Conservation (phyloP, 2,329 filamentous ascomycete genomes). For the Escovopsis sp. region DNA sequence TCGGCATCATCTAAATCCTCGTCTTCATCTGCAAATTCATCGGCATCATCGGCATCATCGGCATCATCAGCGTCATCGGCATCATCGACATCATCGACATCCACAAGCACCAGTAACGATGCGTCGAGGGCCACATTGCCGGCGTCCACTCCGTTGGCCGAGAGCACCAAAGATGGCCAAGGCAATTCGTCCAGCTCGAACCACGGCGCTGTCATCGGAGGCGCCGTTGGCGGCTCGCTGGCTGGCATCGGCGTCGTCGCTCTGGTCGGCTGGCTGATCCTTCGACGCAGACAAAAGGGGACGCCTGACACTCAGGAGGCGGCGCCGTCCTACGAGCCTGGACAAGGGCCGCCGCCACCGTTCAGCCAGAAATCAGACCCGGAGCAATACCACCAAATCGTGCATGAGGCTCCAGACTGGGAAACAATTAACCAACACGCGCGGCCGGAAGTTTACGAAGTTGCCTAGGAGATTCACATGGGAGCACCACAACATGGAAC, state of each 20-base stretch:
- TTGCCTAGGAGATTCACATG: neutral
- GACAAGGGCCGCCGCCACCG: too few species aligned
- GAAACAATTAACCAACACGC: neutral
- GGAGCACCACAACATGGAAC: neutral
- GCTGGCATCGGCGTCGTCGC: neutral
- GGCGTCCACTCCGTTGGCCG: too few species aligned
- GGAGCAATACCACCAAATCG: neutral
- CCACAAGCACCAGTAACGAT: neutral
- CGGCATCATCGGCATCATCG: neutral
- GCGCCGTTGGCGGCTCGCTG: neutral
- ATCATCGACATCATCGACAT: neutral
- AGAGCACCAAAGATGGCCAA: neutral
- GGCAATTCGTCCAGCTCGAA: neutral
- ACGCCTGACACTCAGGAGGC: neutral
- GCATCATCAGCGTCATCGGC: neutral
- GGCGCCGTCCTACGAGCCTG: neutral
- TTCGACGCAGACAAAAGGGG: neutral
- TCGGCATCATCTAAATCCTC: neutral
- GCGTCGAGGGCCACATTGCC: neutral
- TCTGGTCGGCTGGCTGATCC: neutral
- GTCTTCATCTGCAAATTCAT: neutral
- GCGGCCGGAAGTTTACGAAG: neutral
- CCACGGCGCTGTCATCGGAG: neutral
- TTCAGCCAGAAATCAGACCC: too few species aligned
- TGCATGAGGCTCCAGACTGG: neutral